Percentiles rank a stretch among this genome's conserved stretches.
Conservation (phyloP, 2,329 filamentous ascomycete genomes). For the Orbilia quercus region DNA sequence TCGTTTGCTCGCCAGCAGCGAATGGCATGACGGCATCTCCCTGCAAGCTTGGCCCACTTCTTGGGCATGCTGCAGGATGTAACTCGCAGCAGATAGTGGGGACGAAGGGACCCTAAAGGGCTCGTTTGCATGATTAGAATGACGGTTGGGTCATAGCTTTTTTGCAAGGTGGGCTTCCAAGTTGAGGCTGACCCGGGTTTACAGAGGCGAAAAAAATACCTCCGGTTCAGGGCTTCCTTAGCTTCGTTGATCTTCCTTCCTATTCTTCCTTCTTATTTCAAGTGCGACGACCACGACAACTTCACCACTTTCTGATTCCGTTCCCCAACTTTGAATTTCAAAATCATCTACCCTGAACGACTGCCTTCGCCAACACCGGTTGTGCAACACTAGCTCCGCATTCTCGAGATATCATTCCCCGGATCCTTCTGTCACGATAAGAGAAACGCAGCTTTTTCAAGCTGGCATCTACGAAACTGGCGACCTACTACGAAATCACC, state of each 20-base stretch:
- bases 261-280: constrained; percentile 3
- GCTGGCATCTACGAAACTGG: constrained; percentile 56
- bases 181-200: constrained; percentile 37
- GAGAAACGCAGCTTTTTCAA: constrained; percentile 49
- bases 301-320: neutral
- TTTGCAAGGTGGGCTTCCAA: constrained; percentile 18
- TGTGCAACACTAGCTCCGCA: constrained; percentile 7
- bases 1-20: neutral
- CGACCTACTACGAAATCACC: constrained; percentile 54
- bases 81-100: constrained; percentile 6
- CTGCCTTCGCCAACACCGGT: neutral
- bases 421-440: constrained; percentile 8
- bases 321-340: neutral
- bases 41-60: constrained; percentile 4
- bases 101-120: constrained; percentile 6
- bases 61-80: constrained; percentile 1
- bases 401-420: constrained; percentile 10
- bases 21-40: constrained; percentile 2
- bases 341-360: neutral
- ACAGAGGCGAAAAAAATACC: constrained; percentile 39
- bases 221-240: constrained; percentile 12
- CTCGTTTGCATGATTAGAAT: constrained; percentile 10
- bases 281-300: constrained; percentile 7
- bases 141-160: constrained; percentile 34
- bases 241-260: constrained; percentile 31